Evolutionary conservation across 2,329 filamentous ascomycete genomes (phyloP), one percentile per base, ranked within the genome.

Genomic region (Hypomyces rosellus): DNA sequence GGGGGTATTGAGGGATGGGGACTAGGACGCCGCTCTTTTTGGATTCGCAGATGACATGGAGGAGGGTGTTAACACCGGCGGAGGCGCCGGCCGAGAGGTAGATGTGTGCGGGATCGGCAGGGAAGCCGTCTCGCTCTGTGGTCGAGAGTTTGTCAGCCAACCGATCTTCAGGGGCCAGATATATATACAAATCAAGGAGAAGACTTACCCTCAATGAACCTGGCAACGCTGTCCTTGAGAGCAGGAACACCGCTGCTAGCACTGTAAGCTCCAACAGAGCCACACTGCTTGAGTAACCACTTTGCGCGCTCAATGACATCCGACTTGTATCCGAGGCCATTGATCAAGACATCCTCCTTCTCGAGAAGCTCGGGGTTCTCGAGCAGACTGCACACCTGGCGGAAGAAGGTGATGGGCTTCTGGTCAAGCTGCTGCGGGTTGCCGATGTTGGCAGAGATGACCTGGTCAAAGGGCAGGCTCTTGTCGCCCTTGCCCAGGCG

Each of bases 391-490:
- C 93, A 80, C 25, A 99, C 93, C 74, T 99, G 92, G 61, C 93
- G 85, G 82, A 99, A 96, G 78, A 96, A 99, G 60, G 93, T 99
- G 63, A 99, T 92, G 63, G 93, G 93, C 78, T 97, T 95, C 79
- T 99, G 93, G 73, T 96, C 93, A 56, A 99, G 83, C 74, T 99
- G 93, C 73, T 99, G 93, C 4, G 93, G 93, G 76, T 99, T 99
- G 65, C 93, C 93, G 65, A 99, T 99, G 74, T 99, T 99, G 72
- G 93, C 93, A 56, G 88, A 91, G 73, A 99, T 92, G 70, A 99
- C 85, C 53, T 89, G 80, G 62, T 88, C 78, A 70, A 99, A 99
- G 45, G 93, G 92, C 46, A 97, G 77, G 63, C 53, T 46, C 52
- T 63, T 68, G 59, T 69, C 77, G 61, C 79, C 81, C 56, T 81